A percentile compares a stretch with the other conserved stretches of the same genome.
Conservation (phyloP, 169 alveolate genomes). For the Theileria orientalis region DNA sequence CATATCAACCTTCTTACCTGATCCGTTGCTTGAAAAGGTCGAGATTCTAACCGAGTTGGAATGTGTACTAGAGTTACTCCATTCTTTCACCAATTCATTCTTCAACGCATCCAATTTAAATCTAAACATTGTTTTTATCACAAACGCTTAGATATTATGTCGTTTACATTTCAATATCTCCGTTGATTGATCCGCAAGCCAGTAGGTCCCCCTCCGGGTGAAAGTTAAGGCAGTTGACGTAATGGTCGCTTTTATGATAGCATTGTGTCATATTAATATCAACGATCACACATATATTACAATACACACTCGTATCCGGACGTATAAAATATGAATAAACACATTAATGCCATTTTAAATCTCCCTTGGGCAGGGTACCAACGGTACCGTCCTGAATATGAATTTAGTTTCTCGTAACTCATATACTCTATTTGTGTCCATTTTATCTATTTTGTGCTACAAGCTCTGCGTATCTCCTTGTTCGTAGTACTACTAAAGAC, state of each 20-base stretch:
- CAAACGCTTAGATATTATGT: neutral
- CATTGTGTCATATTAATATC: constrained; percentile 2
- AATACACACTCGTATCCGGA: neutral
- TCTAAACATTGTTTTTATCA: neutral
- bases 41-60: constrained; percentile 47
- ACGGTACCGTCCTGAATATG: constrained; percentile 53
- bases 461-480: too few species aligned
- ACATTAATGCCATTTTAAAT: constrained; percentile 63
- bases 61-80: constrained; percentile 40
- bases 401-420: neutral
- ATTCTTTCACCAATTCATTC: neutral
- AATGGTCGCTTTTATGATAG: constrained; percentile 12
- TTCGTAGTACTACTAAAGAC: too few species aligned
- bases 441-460: too few species aligned
- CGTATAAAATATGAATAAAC: neutral
- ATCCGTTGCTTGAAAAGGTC: constrained; percentile 15
- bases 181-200: constrained; percentile 39
- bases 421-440: neutral
- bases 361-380: constrained; percentile 64
- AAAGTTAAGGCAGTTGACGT: constrained; percentile 46
- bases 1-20: constrained; percentile 9
- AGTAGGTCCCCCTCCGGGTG: constrained; percentile 30
- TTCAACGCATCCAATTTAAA: neutral
- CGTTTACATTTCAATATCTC: constrained; percentile 34
- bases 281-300: neutral